These are phyloP conservation scores for Dalbergia oliveri DNA, from an alignment of 306 rosid genomes.

Conservation along the genomic window DNA sequence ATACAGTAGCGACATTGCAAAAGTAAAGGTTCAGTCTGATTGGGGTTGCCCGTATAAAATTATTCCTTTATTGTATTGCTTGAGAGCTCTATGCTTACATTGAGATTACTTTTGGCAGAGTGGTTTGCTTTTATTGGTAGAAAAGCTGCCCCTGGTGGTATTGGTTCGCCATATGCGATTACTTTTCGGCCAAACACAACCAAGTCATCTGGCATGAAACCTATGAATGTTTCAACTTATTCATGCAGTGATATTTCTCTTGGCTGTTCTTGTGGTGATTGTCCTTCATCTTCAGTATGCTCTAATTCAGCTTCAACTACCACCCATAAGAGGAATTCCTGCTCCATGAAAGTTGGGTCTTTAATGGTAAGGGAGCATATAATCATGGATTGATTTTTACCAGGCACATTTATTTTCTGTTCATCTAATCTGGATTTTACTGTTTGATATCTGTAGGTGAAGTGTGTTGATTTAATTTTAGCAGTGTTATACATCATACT, in stretches of 20 bases:
- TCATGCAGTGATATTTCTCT: conserved; percentile 90
- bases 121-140: conserved; percentile 93
- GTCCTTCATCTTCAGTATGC: conserved; percentile 87
- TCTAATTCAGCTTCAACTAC: conserved; percentile 66
- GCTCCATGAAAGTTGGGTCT: conserved; percentile 81
- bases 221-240: conserved; percentile 93
- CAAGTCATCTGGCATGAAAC: conserved; percentile 76
- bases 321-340: conserved; percentile 62
- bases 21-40: conserved; percentile 27
- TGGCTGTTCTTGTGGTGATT: conserved; percentile 99
- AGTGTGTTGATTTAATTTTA: conserved; percentile 78
- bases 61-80: conserved; percentile 33
- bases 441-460: conserved; percentile 68
- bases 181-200: conserved; percentile 62
- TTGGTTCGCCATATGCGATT: conserved; percentile 93
- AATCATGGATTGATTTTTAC: conserved; percentile 35
- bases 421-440: conserved; percentile 48
- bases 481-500: conserved; percentile 74
- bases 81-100: conserved; percentile 38
- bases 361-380: conserved; percentile 68
- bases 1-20: conserved; percentile 26
- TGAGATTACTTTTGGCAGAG: conserved; percentile 68
- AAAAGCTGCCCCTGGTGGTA: conserved; percentile 59
- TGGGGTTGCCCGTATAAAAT: conserved; percentile 35
- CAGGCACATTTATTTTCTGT: conserved; percentile 40